A percentile compares a stretch with the other conserved stretches of the same genome.
These are phyloP conservation scores for Punica granatum DNA, from an alignment of 345 rosid genomes.

Conservation along the genomic window DNA sequence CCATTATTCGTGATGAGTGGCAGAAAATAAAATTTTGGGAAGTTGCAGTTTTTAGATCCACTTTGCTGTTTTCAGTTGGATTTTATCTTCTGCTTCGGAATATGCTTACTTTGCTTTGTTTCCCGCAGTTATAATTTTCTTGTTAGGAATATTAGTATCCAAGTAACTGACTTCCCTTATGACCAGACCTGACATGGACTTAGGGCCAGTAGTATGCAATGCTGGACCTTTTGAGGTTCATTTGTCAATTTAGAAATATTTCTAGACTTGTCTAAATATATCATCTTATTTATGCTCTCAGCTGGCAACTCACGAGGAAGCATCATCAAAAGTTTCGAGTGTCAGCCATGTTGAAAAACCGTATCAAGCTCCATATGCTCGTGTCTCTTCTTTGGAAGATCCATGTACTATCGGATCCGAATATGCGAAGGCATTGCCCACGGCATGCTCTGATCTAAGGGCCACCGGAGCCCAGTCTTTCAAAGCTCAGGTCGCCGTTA, in stretches of 20 bases:
- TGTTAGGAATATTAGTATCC: neutral
- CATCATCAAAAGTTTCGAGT: slow-evolving; percentile 16
- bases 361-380: slow-evolving; percentile 67
- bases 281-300: neutral
- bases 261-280: neutral
- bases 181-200: neutral
- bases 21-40: neutral
- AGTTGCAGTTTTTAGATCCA: neutral
- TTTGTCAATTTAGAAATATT: neutral
- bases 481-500: slow-evolving; percentile 38
- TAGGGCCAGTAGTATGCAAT: neutral
- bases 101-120: neutral
- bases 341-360: slow-evolving; percentile 34
- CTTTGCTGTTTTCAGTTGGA: neutral
- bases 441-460: slow-evolving; percentile 23
- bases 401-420: slow-evolving; percentile 46
- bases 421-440: slow-evolving; percentile 46
- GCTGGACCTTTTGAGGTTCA: neutral
- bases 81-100: neutral
- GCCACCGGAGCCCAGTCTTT: slow-evolving; percentile 25
- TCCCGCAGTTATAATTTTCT: neutral
- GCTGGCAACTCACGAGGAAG: neutral
- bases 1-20: neutral
- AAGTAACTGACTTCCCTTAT: neutral
- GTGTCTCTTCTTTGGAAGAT: slow-evolving; percentile 70